A percentile compares a stretch with the other conserved stretches of the same genome.
Evolutionary conservation across 148 eudicot genomes (phyloP).

Genomic region (Linanthus parryae): DNA sequence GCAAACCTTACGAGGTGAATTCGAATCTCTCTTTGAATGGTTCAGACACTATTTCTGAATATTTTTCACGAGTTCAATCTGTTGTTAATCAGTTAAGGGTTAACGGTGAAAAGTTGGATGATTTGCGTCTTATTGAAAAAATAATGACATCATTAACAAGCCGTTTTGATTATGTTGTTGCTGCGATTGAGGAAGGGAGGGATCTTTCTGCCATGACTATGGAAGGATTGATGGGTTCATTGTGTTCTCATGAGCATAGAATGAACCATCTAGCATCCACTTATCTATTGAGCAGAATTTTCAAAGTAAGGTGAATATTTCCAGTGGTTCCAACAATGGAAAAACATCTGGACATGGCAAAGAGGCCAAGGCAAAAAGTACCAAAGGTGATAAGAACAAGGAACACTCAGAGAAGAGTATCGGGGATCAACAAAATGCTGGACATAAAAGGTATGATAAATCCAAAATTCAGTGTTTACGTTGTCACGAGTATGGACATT

Average conservation of each 20-base stretch:
- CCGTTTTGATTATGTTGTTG: slow-evolving; percentile 3
- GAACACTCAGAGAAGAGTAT: too few relatives aligned
- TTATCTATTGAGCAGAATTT: neutral
- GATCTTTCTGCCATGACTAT: slow-evolving; percentile 1
- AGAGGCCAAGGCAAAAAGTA: too few relatives aligned
- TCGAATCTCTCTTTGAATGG: slow-evolving; percentile 12
- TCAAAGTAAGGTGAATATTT: neutral
- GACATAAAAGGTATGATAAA: too few relatives aligned
- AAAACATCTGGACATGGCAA: neutral
- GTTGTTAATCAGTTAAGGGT: slow-evolving; percentile 6
- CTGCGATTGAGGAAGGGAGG: slow-evolving; percentile 9
- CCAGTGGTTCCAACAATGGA: neutral
- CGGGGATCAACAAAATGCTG: too few relatives aligned
- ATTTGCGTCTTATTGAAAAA: slow-evolving; percentile 2
- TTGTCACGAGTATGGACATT: too few relatives aligned
- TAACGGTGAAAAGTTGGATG: slow-evolving; percentile 7
- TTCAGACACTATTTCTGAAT: slow-evolving; percentile 4
- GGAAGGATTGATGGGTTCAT: neutral
- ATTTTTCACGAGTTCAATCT: slow-evolving; percentile 7
- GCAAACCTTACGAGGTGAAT: slow-evolving; percentile 9
- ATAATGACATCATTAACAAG: slow-evolving; percentile 4
- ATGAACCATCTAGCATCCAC: too few relatives aligned
- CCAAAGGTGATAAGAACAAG: too few relatives aligned
- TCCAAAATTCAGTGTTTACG: too few relatives aligned
- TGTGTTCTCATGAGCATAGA: neutral